phyloP scores from a whole-genome alignment of 179 eudicot species.

The Gypsophila paniculata region DNA sequence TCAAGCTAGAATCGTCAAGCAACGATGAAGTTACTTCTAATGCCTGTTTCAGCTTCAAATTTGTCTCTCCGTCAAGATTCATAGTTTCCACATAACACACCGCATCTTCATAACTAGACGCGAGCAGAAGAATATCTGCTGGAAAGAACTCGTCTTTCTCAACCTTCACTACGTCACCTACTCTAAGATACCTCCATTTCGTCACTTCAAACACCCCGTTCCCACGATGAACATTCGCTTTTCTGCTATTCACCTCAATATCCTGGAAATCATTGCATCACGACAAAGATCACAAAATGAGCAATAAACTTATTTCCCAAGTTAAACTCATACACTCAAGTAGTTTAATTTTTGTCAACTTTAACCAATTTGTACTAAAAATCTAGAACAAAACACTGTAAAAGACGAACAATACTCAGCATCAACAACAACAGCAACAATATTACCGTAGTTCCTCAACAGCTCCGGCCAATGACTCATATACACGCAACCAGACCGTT shows the following conservation, averaged over 20 bases:
- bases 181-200: slow-evolving; percentile 65
- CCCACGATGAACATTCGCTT: slow-evolving; percentile 56
- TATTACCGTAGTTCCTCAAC: too few species aligned
- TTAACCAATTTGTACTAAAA: neutral
- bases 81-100: slow-evolving; percentile 88
- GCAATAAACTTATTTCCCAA: neutral
- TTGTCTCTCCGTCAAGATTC: slow-evolving; percentile 97
- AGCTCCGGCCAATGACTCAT: too few species aligned
- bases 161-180: slow-evolving; percentile 80
- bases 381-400: too few species aligned
- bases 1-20: slow-evolving; percentile 46
- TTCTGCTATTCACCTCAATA: slow-evolving; percentile 69
- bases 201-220: slow-evolving; percentile 51
- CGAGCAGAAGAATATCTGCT: slow-evolving; percentile 73
- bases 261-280: slow-evolving; percentile 49
- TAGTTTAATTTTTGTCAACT: slow-evolving; percentile 6
- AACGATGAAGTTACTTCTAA: slow-evolving; percentile 60
- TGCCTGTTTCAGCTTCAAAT: slow-evolving; percentile 82
- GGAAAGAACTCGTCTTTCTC: slow-evolving; percentile 88
- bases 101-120: slow-evolving; percentile 82
- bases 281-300: slow-evolving; percentile 7
- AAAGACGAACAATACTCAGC: too few species aligned
- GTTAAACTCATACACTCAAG: neutral
- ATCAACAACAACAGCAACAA: too few species aligned
- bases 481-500: too few species aligned